Evolutionary conservation across 2,329 filamentous ascomycete species (phyloP).

Genomic region (Cladophialophora chaetospira): DNA sequence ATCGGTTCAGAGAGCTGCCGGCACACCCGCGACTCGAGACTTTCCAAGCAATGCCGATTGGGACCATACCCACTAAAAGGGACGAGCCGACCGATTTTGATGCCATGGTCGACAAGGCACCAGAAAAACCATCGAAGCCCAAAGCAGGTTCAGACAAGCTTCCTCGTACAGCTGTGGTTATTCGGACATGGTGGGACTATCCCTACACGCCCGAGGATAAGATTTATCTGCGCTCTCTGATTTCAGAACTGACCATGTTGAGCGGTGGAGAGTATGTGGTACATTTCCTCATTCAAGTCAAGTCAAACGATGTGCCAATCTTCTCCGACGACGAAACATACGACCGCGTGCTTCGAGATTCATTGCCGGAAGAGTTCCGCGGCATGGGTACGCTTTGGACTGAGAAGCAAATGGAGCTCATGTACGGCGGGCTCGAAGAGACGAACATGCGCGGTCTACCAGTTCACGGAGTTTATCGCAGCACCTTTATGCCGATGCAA

Average conservation of each 20-base stretch:
- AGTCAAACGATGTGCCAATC: slow-evolving; percentile 73
- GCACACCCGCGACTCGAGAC: slow-evolving; percentile 38
- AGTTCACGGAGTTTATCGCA: slow-evolving; percentile 89
- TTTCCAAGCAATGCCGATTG: slow-evolving; percentile 35
- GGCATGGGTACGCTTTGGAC: slow-evolving; percentile 92
- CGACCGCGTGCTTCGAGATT: slow-evolving; percentile 68
- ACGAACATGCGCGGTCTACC: slow-evolving; percentile 71
- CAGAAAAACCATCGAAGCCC: slow-evolving; percentile 29
- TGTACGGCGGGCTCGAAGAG: slow-evolving; percentile 86
- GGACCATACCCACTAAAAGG: slow-evolving; percentile 18
- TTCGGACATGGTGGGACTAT: slow-evolving; percentile 79
- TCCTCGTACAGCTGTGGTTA: slow-evolving; percentile 70
- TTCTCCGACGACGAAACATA: slow-evolving; percentile 78
- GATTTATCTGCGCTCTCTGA: slow-evolving; percentile 77
- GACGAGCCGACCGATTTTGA: slow-evolving; percentile 17
- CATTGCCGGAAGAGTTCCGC: slow-evolving; percentile 79
- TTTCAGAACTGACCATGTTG: slow-evolving; percentile 74
- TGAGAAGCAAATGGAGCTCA: slow-evolving; percentile 84
- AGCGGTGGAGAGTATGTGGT: slow-evolving; percentile 81
- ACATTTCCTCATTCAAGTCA: slow-evolving; percentile 83
- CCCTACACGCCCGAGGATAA: slow-evolving; percentile 76
- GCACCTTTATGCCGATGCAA: slow-evolving; percentile 90
- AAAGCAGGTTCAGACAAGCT: slow-evolving; percentile 35
- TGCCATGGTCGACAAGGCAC: slow-evolving; percentile 2
- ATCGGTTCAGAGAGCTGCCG: slow-evolving; percentile 61